A percentile compares a stretch with the other conserved stretches of the same genome.
Evolutionary conservation across 75 land plant species (phyloP).

Genomic region (Adiantum capillusveneris): DNA sequence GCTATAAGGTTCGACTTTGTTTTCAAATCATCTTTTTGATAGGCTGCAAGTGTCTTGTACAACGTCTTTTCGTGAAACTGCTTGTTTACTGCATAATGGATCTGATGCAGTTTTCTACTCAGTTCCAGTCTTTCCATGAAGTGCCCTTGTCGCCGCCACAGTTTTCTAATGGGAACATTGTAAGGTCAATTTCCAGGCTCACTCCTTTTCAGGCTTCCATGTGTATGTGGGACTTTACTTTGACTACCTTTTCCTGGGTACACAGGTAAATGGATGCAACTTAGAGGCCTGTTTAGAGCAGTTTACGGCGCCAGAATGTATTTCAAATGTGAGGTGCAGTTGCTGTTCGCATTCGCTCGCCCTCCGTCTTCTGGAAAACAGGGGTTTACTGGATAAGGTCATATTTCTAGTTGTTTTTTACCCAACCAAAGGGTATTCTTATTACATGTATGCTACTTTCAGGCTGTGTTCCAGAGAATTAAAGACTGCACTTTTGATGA

Average conservation of each 20-base stretch:
- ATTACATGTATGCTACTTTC: too few relatives aligned
- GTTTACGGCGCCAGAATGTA: slow-evolving; percentile 28
- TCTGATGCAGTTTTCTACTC: slow-evolving; percentile 55
- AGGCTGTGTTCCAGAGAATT: slow-evolving; percentile 39
- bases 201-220: not conserved
- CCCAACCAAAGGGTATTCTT: too few relatives aligned
- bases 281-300: slow-evolving; percentile 28
- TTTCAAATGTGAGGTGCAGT: slow-evolving; percentile 27
- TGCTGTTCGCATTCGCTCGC: slow-evolving; percentile 22
- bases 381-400: too few relatives aligned
- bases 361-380: slow-evolving; percentile 1
- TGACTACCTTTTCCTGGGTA: too few relatives aligned
- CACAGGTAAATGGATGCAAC: slow-evolving; percentile 16
- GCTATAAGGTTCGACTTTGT: slow-evolving; percentile 43
- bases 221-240: not conserved
- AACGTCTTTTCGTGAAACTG: too few relatives aligned
- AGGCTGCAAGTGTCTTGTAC: too few relatives aligned
- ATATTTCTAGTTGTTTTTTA: not conserved
- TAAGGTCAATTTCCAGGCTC: slow-evolving; percentile 25
- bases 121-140: slow-evolving; percentile 53
- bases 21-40: too few relatives aligned
- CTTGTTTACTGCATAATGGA: too few relatives aligned
- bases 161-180: slow-evolving; percentile 36
- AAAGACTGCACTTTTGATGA: slow-evolving; percentile 49
- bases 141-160: slow-evolving; percentile 46